Conservation (phyloP, 495 filamentous ascomycete genomes). For the Xylaria telfairii region DNA sequence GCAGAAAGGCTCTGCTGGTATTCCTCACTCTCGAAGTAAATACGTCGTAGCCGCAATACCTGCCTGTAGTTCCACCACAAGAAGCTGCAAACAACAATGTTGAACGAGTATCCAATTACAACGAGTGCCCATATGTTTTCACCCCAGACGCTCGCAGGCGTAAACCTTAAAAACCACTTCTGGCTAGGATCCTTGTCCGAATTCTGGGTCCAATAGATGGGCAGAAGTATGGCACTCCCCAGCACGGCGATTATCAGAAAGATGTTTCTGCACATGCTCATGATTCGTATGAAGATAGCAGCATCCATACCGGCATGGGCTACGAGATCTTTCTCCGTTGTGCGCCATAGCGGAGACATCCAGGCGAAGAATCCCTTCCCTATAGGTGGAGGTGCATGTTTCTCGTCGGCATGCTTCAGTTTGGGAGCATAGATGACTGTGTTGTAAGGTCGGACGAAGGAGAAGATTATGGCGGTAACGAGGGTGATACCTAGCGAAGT, state of each 20-base stretch:
- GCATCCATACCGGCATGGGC: constrained; percentile 88
- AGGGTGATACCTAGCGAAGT: constrained; percentile 79
- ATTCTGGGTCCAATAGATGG: constrained; percentile 70
- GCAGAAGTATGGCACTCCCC: constrained; percentile 81
- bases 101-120: constrained; percentile 77
- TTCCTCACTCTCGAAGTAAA: constrained; percentile 85
- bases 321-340: constrained; percentile 76
- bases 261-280: constrained; percentile 90
- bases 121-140: constrained; percentile 80
- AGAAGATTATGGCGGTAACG: constrained; percentile 79
- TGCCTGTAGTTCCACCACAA: constrained; percentile 89
- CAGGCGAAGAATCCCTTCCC: constrained; percentile 87
- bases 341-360: constrained; percentile 76
- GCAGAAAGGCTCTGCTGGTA: constrained; percentile 90
- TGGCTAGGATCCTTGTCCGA: constrained; percentile 53
- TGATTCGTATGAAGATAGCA: constrained; percentile 85
- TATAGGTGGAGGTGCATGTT: constrained; percentile 89
- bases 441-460: constrained; percentile 87
- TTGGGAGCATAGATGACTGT: constrained; percentile 92
- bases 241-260: constrained; percentile 76
- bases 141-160: constrained; percentile 62
- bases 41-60: constrained; percentile 70
- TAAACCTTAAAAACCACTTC: constrained; percentile 57
- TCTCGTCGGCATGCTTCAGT: constrained; percentile 88
- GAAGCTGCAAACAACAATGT: constrained; percentile 76